A percentile compares a stretch with the other conserved stretches of the same genome.
Conservation (phyloP, 139 green algal species). For the Chlorella sp. region DNA sequence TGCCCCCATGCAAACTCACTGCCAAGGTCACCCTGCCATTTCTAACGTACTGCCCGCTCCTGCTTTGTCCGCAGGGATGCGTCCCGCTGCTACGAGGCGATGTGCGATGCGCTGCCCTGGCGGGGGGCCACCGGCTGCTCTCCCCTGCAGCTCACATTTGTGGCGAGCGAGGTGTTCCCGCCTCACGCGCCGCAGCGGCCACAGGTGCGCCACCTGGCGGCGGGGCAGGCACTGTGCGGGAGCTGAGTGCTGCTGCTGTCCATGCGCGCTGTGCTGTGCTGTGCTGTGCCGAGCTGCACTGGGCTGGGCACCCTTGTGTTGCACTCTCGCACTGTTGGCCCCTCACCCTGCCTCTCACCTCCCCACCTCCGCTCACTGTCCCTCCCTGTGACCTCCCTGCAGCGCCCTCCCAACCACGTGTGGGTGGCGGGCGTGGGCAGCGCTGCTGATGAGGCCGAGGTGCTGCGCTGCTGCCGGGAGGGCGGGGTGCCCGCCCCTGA, state of each 20-base stretch:
- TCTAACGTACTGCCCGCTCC: neutral
- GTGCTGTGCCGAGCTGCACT: too few relatives aligned
- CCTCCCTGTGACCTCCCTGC: neutral
- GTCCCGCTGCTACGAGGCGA: conserved; percentile 24
- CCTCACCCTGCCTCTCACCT: neutral
- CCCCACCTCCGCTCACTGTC: neutral
- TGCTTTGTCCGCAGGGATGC: conserved; percentile 22
- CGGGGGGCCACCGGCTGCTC: conserved; percentile 9
- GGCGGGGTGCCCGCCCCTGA: conserved; percentile 34
- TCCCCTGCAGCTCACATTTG: conserved; percentile 18
- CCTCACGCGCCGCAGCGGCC: neutral
- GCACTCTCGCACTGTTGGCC: too few relatives aligned
- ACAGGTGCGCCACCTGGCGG: conserved; percentile 10
- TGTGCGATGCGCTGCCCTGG: conserved; percentile 40
- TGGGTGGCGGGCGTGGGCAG: conserved; percentile 30
- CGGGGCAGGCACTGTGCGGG: neutral
- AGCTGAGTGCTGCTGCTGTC: neutral
- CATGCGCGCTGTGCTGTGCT: too few relatives aligned
- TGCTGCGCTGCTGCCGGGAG: conserved; percentile 37
- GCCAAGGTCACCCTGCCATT: too few relatives aligned
- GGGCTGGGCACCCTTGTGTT: too few relatives aligned
- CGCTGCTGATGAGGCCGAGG: conserved; percentile 16
- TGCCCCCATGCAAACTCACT: too few relatives aligned
- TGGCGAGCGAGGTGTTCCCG: conserved; percentile 41
- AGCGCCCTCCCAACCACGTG: conserved; percentile 31